Evolutionary conservation across 2,329 filamentous ascomycete species (phyloP), one percentile per base, ranked within the genome.

Genomic region (Colletotrichum sublineola): DNA sequence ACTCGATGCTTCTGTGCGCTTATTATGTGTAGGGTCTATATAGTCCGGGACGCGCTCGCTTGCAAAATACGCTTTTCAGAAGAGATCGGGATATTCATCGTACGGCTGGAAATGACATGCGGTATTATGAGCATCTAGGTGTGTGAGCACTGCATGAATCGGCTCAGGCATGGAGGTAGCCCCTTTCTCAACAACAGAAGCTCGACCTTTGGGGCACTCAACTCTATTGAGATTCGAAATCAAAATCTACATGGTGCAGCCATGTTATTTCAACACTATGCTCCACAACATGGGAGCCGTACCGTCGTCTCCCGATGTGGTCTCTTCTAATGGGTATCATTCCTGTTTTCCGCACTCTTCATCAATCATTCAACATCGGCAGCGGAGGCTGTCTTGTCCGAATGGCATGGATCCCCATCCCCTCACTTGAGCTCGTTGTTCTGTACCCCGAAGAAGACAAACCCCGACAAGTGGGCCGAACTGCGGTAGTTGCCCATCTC

Each of bases 361-460:
- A 36, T 63, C 38, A 40, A 36, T 53, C 61, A 53, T 52, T 53
- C 24, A n/a, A 12, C 33, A 53, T 53, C 48, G 9, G n/a, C 33
- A 63, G 33, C 48, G 29, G n/a, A 29, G 7, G 36, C 38, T 15
- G n/a, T 8, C n/a, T 42, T 11, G 15, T 20, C 56, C 8, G 5
- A n/a, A 58, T n/a, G 14, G n/a, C 3, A 11, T 29, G 9, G 56
- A 20, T 2, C 46, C 5, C n/a, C n/a, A 11, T 12, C 20, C 8
- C 48, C 7, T 29, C 80, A 82, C 70, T 73, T 79, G 40, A 81
- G 82, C 5, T 81, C 72, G 66, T 81, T 81, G 63, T 80, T 81
- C 67, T 80, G 76, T 2, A 80, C 84, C 11, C 81, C 84, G 70
- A 80, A 83, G 68, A 86, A 82, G 1, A 84, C 85, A 74, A 84